phyloP scores from a whole-genome alignment of 306 rosid genomes.

The Quercus dentata region DNA sequence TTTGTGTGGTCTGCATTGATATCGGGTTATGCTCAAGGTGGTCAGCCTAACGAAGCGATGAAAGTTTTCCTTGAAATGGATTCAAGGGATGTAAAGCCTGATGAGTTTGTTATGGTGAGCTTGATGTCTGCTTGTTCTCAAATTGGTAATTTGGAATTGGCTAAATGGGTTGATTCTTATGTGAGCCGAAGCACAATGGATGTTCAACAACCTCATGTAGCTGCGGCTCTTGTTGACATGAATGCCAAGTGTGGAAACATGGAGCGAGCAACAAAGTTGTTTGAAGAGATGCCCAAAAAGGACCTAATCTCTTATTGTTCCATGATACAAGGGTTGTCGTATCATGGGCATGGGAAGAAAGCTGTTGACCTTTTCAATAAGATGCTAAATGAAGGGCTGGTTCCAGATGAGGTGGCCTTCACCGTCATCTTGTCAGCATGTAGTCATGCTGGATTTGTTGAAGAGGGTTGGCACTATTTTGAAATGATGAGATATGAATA shows the following conservation, averaged over 20 bases:
- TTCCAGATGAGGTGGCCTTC: slow-evolving; percentile 72
- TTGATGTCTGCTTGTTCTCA: slow-evolving; percentile 43
- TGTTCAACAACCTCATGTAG: slow-evolving; percentile 46
- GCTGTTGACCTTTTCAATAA: slow-evolving; percentile 54
- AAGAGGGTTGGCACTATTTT: slow-evolving; percentile 67
- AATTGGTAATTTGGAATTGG: too few relatives aligned
- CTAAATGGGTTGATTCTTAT: slow-evolving; percentile 4
- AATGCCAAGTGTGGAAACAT: slow-evolving; percentile 83
- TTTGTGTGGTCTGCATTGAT: slow-evolving; percentile 71
- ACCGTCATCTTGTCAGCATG: slow-evolving; percentile 68
- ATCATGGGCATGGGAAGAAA: slow-evolving; percentile 59
- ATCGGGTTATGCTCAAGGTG: slow-evolving; percentile 65
- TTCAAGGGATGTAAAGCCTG: slow-evolving; percentile 51
- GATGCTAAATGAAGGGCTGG: slow-evolving; percentile 63
- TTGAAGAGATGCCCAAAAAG: slow-evolving; percentile 40
- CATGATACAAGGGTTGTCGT: slow-evolving; percentile 66
- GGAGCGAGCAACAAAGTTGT: slow-evolving; percentile 52
- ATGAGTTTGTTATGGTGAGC: slow-evolving; percentile 59
- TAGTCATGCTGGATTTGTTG: slow-evolving; percentile 63
- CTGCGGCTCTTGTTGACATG: slow-evolving; percentile 72
- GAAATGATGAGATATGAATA: slow-evolving; percentile 40
- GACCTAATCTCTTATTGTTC: slow-evolving; percentile 65
- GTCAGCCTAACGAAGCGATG: slow-evolving; percentile 51
- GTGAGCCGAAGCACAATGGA: slow-evolving; percentile 34
- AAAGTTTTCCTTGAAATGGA: slow-evolving; percentile 53